Evolutionary conservation across 768 basidiomycete genomes (phyloP), one percentile per base, ranked within the genome.

Genomic region (Dentipellis fragilis): DNA sequence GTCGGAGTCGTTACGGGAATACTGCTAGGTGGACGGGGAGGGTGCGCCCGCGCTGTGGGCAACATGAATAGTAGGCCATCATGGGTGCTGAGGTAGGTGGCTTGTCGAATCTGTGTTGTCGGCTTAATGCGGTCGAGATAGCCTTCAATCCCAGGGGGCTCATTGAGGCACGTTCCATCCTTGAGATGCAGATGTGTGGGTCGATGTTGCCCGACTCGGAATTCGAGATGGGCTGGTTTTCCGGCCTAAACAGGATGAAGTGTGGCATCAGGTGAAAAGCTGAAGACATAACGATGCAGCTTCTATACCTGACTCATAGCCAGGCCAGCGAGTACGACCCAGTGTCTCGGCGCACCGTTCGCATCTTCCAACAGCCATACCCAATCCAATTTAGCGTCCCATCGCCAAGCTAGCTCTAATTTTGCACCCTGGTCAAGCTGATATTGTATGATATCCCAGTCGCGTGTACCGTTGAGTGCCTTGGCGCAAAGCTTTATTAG

Each of bases 131-230:
- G 83, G 57, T 88, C 80, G 45, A 94, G 72, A 69, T 89, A 96
- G 2, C 94, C 94, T 69, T 97, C 94, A 49, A 95, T 73, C 0
- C 81, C 79, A 0, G 85, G 83, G 1, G 94, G 94, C 62, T 94
- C 90, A 36, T 78, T 69, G 16, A 93, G 64, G 38, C 67, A 70
- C 14, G 68, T 74, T 10, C 76, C 77, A 51, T 79, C 73, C 49
- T 72, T 71, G 63, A 69, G 67, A 72, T 65, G 72, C 73, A 68
- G 19, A 16, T 63, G 66, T 7, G 66, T 78, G 4, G 84, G 79
- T 21, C 72, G 75, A 67, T 97, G 94, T 52, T 83, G 77, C 6
- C 81, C 84, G 1, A 87, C 70, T 4, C 90, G 83, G 46, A 96
- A 70, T 65, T 96, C 91, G 14, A 88, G 79, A 21, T 78, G 75